Conservation (phyloP, 129 eudicot genomes). For the Artemisia tridentata region DNA sequence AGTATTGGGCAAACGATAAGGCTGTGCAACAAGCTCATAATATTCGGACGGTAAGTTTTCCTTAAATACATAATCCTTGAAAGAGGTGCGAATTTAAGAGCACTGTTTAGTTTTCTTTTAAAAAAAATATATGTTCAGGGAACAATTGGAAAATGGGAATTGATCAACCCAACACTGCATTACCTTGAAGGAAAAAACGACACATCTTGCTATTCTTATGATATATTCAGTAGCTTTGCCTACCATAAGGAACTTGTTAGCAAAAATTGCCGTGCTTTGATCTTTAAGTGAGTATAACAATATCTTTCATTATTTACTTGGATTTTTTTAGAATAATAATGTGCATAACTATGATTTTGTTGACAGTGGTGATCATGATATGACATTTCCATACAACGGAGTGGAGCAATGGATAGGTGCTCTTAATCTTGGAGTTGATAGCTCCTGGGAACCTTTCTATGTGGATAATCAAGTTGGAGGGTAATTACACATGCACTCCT, state of each 20-base stretch:
- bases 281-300: conserved; percentile 21
- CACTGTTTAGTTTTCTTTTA: neutral
- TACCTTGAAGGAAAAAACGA: conserved; percentile 17
- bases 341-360: neutral
- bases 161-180: conserved; percentile 21
- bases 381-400: conserved; percentile 28
- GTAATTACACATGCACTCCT: neutral
- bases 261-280: conserved; percentile 27
- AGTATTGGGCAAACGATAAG: conserved; percentile 19
- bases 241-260: conserved; percentile 24
- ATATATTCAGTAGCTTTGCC: conserved; percentile 25
- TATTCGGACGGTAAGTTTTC: conserved; percentile 21
- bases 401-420: conserved; percentile 23
- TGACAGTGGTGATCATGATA: conserved; percentile 28
- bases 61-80: neutral
- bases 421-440: conserved; percentile 16
- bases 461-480: conserved; percentile 40
- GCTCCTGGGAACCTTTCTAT: conserved; percentile 33
- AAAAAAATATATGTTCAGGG: conserved; percentile 15
- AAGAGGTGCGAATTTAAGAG: neutral
- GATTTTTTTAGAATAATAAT: neutral
- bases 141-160: conserved; percentile 23
- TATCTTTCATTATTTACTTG: neutral
- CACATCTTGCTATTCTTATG: conserved; percentile 30
- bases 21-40: conserved; percentile 32